Conservation (phyloP, 2,329 filamentous ascomycete genomes). For the Teratosphaeria zuluensis region DNA sequence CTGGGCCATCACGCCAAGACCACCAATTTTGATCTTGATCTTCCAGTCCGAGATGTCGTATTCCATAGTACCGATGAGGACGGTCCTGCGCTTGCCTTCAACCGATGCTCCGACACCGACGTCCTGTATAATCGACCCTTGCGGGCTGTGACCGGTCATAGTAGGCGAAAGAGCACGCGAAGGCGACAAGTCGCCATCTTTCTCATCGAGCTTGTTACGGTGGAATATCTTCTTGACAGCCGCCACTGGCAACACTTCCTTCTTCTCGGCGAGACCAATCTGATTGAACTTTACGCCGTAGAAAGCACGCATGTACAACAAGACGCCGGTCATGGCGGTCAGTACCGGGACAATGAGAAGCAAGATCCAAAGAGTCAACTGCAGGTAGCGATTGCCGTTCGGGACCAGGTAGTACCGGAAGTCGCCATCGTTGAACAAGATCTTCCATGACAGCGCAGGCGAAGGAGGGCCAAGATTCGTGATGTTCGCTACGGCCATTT, state of each 20-base stretch:
- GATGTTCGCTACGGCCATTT: conserved; percentile 49
- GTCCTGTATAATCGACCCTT: conserved; percentile 14
- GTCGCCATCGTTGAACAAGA: conserved; percentile 47
- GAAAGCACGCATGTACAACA: conserved; percentile 51
- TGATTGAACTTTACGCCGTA: conserved; percentile 56
- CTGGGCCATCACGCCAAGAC: conserved; percentile 60
- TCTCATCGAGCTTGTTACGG: conserved; percentile 16
- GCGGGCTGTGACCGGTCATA: conserved; percentile 3
- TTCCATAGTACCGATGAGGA: conserved; percentile 61
- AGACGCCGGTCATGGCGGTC: conserved; percentile 42
- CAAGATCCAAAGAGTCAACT: conserved; percentile 46
- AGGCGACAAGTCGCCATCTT: conserved; percentile 9
- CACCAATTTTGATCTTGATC: conserved; percentile 64
- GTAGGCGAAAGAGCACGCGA: conserved; percentile 8
- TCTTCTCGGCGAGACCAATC: conserved; percentile 44
- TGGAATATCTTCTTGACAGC: conserved; percentile 14
- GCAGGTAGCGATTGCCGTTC: conserved; percentile 43
- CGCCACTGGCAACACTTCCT: conserved; percentile 23
- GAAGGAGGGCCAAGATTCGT: conserved; percentile 42
- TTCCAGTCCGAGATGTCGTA: conserved; percentile 62
- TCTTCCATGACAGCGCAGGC: conserved; percentile 46
- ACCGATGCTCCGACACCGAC: conserved; percentile 16
- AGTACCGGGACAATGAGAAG: conserved; percentile 45
- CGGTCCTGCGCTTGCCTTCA: conserved; percentile 36
- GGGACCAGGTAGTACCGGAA: conserved; percentile 44